Conservation (phyloP, 345 rosid genomes). For the Salix suchowensis region DNA sequence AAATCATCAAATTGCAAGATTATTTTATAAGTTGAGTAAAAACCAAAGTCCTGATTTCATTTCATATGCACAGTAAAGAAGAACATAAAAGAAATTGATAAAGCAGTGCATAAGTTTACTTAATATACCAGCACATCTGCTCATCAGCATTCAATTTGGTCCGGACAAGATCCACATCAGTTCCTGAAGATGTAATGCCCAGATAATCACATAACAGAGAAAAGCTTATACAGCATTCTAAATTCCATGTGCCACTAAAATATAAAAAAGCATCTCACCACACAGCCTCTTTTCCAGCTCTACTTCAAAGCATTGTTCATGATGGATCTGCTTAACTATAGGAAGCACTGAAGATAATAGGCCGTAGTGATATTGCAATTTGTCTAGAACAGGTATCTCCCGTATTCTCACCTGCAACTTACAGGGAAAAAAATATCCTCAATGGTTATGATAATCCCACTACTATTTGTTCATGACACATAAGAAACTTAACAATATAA, state of each 20-base stretch:
- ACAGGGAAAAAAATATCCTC: conserved; percentile 16
- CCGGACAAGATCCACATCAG: conserved; percentile 68
- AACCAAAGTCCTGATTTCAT: neutral
- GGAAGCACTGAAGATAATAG: conserved; percentile 87
- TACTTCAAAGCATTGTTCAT: conserved; percentile 74
- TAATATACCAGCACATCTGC: conserved; percentile 95
- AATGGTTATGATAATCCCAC: neutral
- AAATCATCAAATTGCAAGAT: neutral
- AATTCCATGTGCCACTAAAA: conserved; percentile 1
- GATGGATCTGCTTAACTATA: conserved; percentile 78
- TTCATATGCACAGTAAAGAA: neutral
- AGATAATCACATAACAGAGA: neutral
- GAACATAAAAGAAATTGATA: neutral
- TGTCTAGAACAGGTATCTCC: conserved; percentile 77
- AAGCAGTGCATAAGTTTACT: conserved; percentile 10
- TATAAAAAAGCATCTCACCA: conserved; percentile 44
- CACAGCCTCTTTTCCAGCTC: conserved; percentile 77
- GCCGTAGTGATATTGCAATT: conserved; percentile 71
- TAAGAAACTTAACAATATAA: neutral
- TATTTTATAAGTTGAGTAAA: neutral
- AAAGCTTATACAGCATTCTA: neutral
- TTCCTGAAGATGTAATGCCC: conserved; percentile 44
- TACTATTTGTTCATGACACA: neutral
- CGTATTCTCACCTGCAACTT: conserved; percentile 63
- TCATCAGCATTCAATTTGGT: conserved; percentile 90